A percentile compares a stretch with the other conserved stretches of the same genome.
These are phyloP conservation scores for Beauveria rudraprayagi DNA, from an alignment of 2,329 filamentous ascomycete genomes.

Conservation along the genomic window DNA sequence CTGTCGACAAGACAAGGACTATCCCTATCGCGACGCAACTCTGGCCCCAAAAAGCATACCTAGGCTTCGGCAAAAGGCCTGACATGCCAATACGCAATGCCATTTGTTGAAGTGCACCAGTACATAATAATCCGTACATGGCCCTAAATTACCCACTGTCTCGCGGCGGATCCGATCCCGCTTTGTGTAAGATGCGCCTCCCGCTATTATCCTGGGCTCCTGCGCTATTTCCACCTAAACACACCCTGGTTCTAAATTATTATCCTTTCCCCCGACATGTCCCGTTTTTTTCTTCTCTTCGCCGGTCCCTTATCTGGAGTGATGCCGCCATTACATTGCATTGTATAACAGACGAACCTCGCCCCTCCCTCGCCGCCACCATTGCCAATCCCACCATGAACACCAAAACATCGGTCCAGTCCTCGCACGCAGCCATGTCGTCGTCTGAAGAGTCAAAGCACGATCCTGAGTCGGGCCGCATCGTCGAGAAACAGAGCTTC, in stretches of 20 bases:
- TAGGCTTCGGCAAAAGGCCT: background rate
- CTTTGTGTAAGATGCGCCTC: conserved; percentile 9
- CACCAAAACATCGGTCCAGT: background rate
- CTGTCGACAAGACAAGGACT: background rate
- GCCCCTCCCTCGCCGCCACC: background rate
- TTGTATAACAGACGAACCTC: conserved; percentile 6
- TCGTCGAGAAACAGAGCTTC: conserved; percentile 10
- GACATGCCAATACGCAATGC: background rate
- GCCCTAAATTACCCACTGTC: conserved; percentile 2
- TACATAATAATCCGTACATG: background rate
- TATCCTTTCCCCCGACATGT: background rate
- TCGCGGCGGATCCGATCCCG: conserved; percentile 9
- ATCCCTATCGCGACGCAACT: too few relatives aligned
- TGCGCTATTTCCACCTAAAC: conserved; percentile 8
- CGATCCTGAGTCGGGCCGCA: conserved; percentile 14
- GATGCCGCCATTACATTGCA: background rate
- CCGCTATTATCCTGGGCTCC: conserved; percentile 6
- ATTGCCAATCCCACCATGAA: background rate
- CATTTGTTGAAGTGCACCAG: too few relatives aligned
- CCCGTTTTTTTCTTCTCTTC: conserved; percentile 1
- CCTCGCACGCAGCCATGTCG: conserved; percentile 2
- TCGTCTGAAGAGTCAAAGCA: conserved; percentile 8
- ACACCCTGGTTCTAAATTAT: conserved; percentile 6
- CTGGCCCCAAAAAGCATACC: background rate
- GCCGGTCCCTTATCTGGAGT: background rate